phyloP scores from a whole-genome alignment of 192 early-diverging fungal genomes.

The Diversispora epigaea region DNA sequence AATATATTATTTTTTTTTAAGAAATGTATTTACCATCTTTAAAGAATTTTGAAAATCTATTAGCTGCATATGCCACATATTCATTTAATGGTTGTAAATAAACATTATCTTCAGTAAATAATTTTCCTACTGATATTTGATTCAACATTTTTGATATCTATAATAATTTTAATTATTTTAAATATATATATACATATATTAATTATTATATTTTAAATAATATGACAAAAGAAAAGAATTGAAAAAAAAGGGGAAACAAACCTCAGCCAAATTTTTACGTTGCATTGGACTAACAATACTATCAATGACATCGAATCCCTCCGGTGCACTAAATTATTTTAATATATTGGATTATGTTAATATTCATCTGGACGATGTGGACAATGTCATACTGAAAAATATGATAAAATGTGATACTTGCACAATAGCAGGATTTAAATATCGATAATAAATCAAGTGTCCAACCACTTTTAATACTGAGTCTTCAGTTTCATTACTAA shows the following conservation, averaged over 20 bases:
- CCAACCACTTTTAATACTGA: conserved; percentile 89
- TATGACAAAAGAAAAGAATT: background rate
- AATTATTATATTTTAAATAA: background rate
- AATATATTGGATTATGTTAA: background rate
- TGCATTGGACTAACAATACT: conserved; percentile 79
- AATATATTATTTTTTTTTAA: background rate
- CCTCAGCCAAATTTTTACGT: conserved; percentile 95
- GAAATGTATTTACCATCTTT: conserved; percentile 58
- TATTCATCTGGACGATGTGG: background rate
- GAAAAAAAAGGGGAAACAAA: background rate
- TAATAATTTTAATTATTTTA: background rate
- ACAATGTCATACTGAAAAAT: background rate
- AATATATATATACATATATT: background rate
- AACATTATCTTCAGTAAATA: conserved; percentile 69
- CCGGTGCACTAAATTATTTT: conserved; percentile 72
- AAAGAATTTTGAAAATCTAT: conserved; percentile 83
- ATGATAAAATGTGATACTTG: conserved; percentile 41
- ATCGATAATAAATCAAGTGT: conserved; percentile 96
- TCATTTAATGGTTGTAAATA: conserved; percentile 75
- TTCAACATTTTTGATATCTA: conserved; percentile 90
- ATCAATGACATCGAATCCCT: conserved; percentile 94
- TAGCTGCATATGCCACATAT: conserved; percentile 74
- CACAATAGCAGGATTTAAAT: conserved; percentile 97
- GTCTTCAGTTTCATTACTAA: conserved; percentile 74
- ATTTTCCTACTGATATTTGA: conserved; percentile 88